A percentile compares a stretch with the other conserved stretches of the same genome.
Evolutionary conservation across 495 filamentous ascomycete species (phyloP).

Genomic region (Penicillium canariense): DNA sequence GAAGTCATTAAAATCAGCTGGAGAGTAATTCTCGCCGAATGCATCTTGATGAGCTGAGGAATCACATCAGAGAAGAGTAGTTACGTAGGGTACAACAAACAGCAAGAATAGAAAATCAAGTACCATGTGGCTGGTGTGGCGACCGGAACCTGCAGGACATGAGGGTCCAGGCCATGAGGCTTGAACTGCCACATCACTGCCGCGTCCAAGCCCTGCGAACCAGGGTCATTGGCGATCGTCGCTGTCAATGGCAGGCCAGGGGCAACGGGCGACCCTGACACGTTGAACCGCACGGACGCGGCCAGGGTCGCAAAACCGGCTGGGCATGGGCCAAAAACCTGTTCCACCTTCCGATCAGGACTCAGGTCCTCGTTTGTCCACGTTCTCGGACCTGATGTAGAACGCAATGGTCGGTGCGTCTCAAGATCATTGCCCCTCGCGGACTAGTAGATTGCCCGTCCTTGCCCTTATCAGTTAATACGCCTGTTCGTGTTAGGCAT

Average conservation of each 20-base stretch:
- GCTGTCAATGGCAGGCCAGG: constrained; percentile 8
- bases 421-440: constrained; percentile 6
- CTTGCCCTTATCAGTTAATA: constrained; percentile 5
- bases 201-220: neutral
- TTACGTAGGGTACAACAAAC: neutral
- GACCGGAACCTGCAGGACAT: constrained; percentile 3
- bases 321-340: constrained; percentile 12
- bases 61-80: neutral
- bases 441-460: constrained; percentile 6
- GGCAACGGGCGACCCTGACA: constrained; percentile 11
- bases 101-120: neutral
- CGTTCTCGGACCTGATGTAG: constrained; percentile 4
- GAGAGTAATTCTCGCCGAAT: neutral
- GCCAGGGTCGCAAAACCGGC: constrained; percentile 14
- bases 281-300: constrained; percentile 16
- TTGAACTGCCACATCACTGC: constrained; percentile 11
- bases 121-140: constrained; percentile 12
- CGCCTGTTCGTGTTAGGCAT: neutral
- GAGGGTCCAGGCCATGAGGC: constrained; percentile 1
- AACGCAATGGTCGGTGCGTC: neutral
- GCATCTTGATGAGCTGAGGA: constrained; percentile 1
- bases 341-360: constrained; percentile 12
- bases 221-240: constrained; percentile 10
- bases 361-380: neutral
- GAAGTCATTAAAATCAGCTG: neutral